Evolutionary conservation across 1,139 yeast species (phyloP), one percentile per base, ranked within the genome.

Genomic region (Magnusiomyces sp.): DNA sequence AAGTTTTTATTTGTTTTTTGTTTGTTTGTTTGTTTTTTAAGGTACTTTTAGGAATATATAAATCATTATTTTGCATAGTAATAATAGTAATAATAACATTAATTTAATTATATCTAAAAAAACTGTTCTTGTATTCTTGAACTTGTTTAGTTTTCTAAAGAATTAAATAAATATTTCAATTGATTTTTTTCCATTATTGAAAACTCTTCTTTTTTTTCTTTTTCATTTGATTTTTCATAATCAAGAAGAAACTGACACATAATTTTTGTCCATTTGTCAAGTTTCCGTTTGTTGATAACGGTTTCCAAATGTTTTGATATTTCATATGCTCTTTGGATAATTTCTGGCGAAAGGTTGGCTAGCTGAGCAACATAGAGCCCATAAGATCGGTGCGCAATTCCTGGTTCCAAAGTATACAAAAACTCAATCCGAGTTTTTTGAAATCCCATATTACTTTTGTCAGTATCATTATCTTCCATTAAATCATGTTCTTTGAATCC

Each of bases 401-500:
- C 71, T 14, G 48, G 53, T 7, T 53, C 65, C n/a, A 66, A 55
- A 31, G 58, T 59, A 53, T 66, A 68, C 43, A 66, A 54, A 49
- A 68, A 61, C 11, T 58, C 55, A n/a, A 60, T 23, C 4, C 29
- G 29, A 7, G 29, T 56, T 16, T 50, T 54, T 5, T 14, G 40
- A 43, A 48, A 48, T 2, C 56, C 46, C 46, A 51, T 51, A 46
- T 44, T 49, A 17, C 46, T 45, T 2, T 49, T 47, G n/a, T 46
- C 54, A 11, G 68, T 34, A 16, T 14, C 33, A 20, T 6, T 14
- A 20, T n/a, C 17, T 19, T 20, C 33, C 37, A 11, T 17, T 7
- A 13, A 23, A 65, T 59, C 7, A 7, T 23, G 29, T 23, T 81
- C 80, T 11, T 77, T 62, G 59, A 76, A 87, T 13, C 86, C 89